Percentiles rank a stretch among this genome's conserved stretches.
phyloP scores from a whole-genome alignment of 306 rosid genomes.

The Vicia faba region DNA sequence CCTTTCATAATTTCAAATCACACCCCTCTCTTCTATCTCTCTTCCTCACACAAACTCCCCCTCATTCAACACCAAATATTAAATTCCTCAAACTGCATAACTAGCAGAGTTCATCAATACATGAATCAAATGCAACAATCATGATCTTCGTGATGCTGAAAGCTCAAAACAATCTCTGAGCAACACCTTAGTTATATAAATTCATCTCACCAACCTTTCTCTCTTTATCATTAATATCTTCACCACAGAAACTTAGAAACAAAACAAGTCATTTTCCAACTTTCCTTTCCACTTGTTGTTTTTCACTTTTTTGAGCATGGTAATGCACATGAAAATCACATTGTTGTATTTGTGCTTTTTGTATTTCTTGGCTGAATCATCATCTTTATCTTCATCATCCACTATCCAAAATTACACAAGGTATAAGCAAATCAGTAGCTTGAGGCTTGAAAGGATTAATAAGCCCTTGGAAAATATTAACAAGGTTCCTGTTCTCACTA shows the following conservation, averaged over 20 bases:
- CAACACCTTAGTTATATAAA: conserved; percentile 39
- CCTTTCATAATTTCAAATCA: conserved; percentile 40
- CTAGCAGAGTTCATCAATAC: conserved; percentile 15
- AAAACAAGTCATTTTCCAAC: conserved; percentile 36
- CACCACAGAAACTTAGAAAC: background rate
- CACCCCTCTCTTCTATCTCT: background rate
- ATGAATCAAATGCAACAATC: conserved; percentile 72
- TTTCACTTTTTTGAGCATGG: conserved; percentile 16
- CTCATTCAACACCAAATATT: conserved; percentile 30
- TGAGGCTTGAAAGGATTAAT: conserved; percentile 70
- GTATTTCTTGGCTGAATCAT: conserved; percentile 26
- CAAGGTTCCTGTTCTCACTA: conserved; percentile 72
- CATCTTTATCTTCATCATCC: conserved; percentile 35
- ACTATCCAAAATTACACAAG: conserved; percentile 52
- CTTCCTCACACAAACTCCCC: conserved; percentile 32
- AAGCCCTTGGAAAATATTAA: conserved; percentile 72
- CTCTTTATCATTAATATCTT: conserved; percentile 50
- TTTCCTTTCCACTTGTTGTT: conserved; percentile 21
- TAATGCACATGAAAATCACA: conserved; percentile 35
- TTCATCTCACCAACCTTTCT: conserved; percentile 61
- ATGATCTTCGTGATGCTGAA: conserved; percentile 62
- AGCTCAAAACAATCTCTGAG: conserved; percentile 37
- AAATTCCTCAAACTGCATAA: conserved; percentile 2
- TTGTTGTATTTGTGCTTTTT: conserved; percentile 24
- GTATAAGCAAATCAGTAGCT: conserved; percentile 53